phyloP scores from a whole-genome alignment of 441 rosid species.

The Mallotus japonicus region DNA sequence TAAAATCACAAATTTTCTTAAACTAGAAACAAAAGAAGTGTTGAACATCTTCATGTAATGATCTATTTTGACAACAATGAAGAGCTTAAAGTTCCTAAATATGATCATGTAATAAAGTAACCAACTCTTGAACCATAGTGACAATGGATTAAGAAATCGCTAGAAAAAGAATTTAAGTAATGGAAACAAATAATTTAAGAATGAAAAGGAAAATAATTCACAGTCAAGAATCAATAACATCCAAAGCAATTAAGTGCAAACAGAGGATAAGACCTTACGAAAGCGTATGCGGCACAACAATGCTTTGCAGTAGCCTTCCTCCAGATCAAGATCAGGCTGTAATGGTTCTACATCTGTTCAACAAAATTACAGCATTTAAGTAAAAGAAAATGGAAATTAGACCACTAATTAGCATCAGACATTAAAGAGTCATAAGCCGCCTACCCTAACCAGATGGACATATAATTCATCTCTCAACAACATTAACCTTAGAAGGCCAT shows the following conservation, averaged over 20 bases:
- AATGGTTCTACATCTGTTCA: constrained; percentile 85
- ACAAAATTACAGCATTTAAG: background rate
- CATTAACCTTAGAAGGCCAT: background rate
- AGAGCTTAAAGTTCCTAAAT: constrained; percentile 7
- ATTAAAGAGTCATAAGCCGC: background rate
- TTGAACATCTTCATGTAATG: background rate
- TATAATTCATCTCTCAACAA: background rate
- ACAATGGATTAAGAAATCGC: background rate
- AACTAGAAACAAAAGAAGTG: background rate
- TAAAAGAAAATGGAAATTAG: background rate
- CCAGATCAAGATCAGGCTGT: constrained; percentile 61
- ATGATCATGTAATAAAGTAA: background rate
- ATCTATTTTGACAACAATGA: background rate
- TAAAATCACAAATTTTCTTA: background rate
- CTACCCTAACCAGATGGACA: background rate
- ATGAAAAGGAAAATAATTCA: constrained; percentile 21
- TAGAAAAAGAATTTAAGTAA: background rate
- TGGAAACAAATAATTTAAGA: background rate
- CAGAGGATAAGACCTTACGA: constrained; percentile 95
- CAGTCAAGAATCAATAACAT: constrained; percentile 26
- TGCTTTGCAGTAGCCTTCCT: constrained; percentile 93
- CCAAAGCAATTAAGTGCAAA: constrained; percentile 34
- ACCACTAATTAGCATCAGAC: background rate
- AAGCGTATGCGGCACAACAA: constrained; percentile 92
- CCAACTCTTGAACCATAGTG: background rate